Conservation (phyloP, 371 early-diverging fungal genomes). For the Batrachochytrium dendrobatidis region DNA sequence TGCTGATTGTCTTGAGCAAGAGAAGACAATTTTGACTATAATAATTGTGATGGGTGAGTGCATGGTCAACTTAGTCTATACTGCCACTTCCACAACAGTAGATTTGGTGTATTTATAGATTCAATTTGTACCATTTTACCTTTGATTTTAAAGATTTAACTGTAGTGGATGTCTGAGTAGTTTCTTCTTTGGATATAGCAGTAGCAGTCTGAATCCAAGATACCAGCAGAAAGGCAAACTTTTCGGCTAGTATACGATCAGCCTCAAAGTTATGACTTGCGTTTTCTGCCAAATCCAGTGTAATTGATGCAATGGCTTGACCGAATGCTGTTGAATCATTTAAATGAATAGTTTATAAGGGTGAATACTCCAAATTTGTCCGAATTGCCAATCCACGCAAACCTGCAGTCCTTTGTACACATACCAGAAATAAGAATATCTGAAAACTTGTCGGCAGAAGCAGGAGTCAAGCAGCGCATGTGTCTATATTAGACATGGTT, state of each 20-base stretch:
- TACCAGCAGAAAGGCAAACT: conserved; percentile 67
- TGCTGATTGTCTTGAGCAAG: conserved; percentile 16
- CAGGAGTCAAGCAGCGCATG: conserved; percentile 10
- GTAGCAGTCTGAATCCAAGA: too few species aligned
- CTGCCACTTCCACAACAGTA: too few species aligned
- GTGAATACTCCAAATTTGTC: conserved; percentile 18
- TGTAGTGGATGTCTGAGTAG: too few species aligned
- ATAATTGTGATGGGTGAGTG: conserved; percentile 33
- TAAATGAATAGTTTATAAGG: conserved; percentile 17
- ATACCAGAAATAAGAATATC: conserved; percentile 62
- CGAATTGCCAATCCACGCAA: not conserved
- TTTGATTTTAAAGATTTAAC: too few species aligned
- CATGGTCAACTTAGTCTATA: too few species aligned
- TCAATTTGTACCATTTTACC: too few species aligned
- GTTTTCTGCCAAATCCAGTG: conserved; percentile 51
- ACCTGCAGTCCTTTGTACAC: conserved; percentile 2
- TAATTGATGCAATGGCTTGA: conserved; percentile 50
- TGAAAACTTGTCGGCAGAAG: conserved; percentile 24
- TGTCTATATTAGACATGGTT: conserved; percentile 2
- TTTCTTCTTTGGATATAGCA: too few species aligned
- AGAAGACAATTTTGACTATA: not conserved
- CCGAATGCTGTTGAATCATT: conserved; percentile 51
- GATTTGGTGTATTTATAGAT: too few species aligned
- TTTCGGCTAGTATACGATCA: conserved; percentile 58
- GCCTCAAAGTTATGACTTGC: conserved; percentile 59